These are phyloP conservation scores for Gentiana straminea DNA, from an alignment of 257 asterid genomes.

Conservation along the genomic window DNA sequence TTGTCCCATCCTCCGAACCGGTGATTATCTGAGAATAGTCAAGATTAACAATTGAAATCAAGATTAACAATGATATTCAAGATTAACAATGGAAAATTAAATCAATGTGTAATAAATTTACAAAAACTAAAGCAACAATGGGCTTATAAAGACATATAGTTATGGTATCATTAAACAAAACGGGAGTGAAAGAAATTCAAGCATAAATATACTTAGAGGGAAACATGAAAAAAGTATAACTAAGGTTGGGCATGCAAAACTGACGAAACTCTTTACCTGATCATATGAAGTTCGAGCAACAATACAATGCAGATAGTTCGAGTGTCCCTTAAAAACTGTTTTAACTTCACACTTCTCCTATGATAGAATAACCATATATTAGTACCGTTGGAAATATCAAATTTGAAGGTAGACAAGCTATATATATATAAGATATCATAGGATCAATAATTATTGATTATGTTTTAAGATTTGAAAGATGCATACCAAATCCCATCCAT, in stretches of 20 bases:
- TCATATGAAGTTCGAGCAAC: conserved; percentile 51
- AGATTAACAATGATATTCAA: not conserved
- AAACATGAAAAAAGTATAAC: conserved; percentile 1
- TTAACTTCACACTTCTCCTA: conserved; percentile 70
- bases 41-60: conserved; percentile 4
- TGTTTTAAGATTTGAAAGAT: conserved; percentile 17
- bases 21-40: conserved; percentile 65
- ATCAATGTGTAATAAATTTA: not conserved
- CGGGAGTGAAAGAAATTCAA: no score
- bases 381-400: no score
- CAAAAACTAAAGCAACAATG: conserved; percentile 1
- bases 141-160: not conserved
- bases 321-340: conserved; percentile 77
- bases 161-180: not conserved
- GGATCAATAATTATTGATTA: not conserved
- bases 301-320: conserved; percentile 70
- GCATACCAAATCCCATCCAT: conserved; percentile 98
- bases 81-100: not conserved
- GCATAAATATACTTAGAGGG: not conserved
- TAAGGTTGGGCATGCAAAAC: not conserved
- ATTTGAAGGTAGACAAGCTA: no score
- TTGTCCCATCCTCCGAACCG: conserved; percentile 97
- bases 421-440: not conserved
- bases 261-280: conserved; percentile 44
- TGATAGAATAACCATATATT: conserved; percentile 1